A percentile compares a stretch with the other conserved stretches of the same genome.
phyloP scores from a whole-genome alignment of 371 early-diverging fungal genomes.

The Blastocladiella emersonii region DNA sequence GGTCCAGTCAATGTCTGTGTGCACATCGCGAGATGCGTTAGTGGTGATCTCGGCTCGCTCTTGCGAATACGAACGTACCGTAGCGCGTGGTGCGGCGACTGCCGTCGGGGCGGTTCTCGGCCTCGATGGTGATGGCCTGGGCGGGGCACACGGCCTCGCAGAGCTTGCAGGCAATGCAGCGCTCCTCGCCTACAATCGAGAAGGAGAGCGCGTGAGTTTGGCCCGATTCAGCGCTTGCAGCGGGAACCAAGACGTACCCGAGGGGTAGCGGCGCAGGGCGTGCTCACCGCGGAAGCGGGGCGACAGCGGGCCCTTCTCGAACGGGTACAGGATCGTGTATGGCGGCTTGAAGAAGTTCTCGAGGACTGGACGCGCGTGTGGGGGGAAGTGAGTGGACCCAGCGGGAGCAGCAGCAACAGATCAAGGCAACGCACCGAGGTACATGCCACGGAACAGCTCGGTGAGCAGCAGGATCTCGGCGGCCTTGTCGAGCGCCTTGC shows the following conservation, averaged over 20 bases:
- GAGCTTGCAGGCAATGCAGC: constrained; percentile 95
- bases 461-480: constrained; percentile 74
- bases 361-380: constrained; percentile 21
- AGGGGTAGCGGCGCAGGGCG: constrained; percentile 87
- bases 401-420: not conserved
- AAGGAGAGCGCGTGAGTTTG: not conserved
- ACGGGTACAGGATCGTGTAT: constrained; percentile 92
- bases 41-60: not conserved
- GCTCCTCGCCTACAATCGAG: constrained; percentile 69
- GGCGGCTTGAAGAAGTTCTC: constrained; percentile 91
- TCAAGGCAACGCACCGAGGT: constrained; percentile 33
- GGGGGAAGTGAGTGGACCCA: too few species aligned
- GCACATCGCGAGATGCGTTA: too few species aligned
- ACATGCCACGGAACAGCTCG: constrained; percentile 83
- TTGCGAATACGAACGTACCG: constrained; percentile 19
- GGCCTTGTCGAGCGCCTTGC: constrained; percentile 49
- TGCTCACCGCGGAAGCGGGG: constrained; percentile 97
- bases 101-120: constrained; percentile 91
- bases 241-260: constrained; percentile 36
- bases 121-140: constrained; percentile 97
- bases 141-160: constrained; percentile 97
- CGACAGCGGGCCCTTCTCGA: constrained; percentile 85
- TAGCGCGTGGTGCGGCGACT: constrained; percentile 91
- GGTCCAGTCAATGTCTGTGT: constrained; percentile 94
- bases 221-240: too few species aligned